Evolutionary conservation across 1,284 basidiomycete genomes (phyloP).

Genomic region (Xerocomus minutiporus): DNA sequence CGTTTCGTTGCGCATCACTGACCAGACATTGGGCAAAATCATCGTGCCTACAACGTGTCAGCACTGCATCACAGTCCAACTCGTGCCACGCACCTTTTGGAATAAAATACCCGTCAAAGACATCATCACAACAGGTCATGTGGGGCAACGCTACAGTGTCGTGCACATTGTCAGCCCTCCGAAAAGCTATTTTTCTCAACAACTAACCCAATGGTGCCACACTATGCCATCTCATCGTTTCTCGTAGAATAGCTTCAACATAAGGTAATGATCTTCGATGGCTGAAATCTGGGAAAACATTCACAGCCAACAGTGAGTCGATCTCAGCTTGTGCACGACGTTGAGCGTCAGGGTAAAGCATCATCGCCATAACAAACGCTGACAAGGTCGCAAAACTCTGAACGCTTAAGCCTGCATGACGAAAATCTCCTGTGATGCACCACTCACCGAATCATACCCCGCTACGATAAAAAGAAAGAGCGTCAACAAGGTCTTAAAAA

Average conservation of each 20-base stretch:
- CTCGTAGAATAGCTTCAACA: conserved; percentile 30
- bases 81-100: conserved; percentile 26
- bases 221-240: conserved; percentile 34
- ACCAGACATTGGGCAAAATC: conserved; percentile 32
- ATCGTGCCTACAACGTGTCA: conserved; percentile 21
- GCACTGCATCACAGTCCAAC: background rate
- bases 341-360: conserved; percentile 30
- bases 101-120: conserved; percentile 32
- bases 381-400: conserved; percentile 27
- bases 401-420: background rate
- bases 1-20: conserved; percentile 6
- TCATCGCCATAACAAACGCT: conserved; percentile 30
- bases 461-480: conserved; percentile 10
- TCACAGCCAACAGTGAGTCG: conserved; percentile 21
- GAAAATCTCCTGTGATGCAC: background rate
- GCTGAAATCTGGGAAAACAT: conserved; percentile 23
- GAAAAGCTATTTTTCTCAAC: background rate
- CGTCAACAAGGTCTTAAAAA: background rate
- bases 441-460: conserved; percentile 28
- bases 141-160: conserved; percentile 26
- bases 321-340: conserved; percentile 31
- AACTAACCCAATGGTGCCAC: conserved; percentile 27
- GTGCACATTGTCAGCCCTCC: conserved; percentile 6
- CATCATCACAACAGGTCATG: conserved; percentile 25
- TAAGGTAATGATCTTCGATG: conserved; percentile 29